Evolutionary conservation across 1,139 yeast species (phyloP).

Genomic region (Yamadazyma membranifaciens): DNA sequence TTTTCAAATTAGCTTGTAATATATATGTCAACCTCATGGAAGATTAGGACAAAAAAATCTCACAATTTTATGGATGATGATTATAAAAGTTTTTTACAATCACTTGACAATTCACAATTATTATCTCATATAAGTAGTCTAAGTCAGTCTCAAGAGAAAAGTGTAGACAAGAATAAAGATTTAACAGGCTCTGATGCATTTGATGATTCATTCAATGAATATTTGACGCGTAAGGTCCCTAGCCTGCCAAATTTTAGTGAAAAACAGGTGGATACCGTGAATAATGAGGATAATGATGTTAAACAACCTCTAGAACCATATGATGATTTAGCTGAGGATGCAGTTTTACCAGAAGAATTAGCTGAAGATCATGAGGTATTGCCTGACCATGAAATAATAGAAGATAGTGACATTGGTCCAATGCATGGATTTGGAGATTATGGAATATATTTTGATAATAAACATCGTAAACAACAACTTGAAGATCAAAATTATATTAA

Average conservation of each 20-base stretch:
- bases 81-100: constrained; percentile 27
- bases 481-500: constrained; percentile 55
- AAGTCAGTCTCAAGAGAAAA: constrained; percentile 19
- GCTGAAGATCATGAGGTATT: background rate
- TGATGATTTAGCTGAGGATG: background rate
- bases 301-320: background rate
- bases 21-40: too few species aligned
- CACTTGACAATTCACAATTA: constrained; percentile 34
- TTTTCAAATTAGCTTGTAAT: too few species aligned
- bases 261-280: background rate
- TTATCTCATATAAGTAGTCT: constrained; percentile 28
- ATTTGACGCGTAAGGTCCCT: constrained; percentile 3
- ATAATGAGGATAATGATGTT: background rate
- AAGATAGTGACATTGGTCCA: constrained; percentile 31
- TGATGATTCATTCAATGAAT: constrained; percentile 36
- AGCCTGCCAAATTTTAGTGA: background rate
- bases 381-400: constrained; percentile 4
- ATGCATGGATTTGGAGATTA: constrained; percentile 66
- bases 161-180: background rate
- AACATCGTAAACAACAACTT: constrained; percentile 63
- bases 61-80: constrained; percentile 5
- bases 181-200: constrained; percentile 30
- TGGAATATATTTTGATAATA: constrained; percentile 64
- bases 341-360: background rate
- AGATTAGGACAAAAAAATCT: too few species aligned